Conservation (phyloP, 345 rosid species). For the Camelina sativa region DNA sequence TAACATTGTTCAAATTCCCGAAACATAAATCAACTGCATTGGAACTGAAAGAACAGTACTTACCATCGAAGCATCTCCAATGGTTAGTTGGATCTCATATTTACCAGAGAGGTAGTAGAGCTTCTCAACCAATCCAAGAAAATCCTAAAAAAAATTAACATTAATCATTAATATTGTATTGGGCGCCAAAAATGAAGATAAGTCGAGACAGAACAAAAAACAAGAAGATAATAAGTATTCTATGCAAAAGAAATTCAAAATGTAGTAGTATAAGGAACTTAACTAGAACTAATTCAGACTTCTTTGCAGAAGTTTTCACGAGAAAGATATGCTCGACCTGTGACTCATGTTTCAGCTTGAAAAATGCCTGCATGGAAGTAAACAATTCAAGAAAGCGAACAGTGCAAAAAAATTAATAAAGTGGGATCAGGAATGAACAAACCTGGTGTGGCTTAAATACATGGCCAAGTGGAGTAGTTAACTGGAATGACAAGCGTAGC, state of each 20-base stretch:
- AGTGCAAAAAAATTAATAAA: neutral
- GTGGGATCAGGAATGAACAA: conserved; percentile 22
- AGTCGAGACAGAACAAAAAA: too few relatives aligned
- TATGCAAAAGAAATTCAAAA: neutral
- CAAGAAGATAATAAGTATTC: neutral
- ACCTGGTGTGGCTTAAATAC: conserved; percentile 98
- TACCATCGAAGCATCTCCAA: conserved; percentile 97
- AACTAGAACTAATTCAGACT: conserved; percentile 83
- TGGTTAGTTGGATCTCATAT: conserved; percentile 82
- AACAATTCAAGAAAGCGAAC: conserved; percentile 39
- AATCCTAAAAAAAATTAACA: conserved; percentile 60
- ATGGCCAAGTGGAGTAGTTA: conserved; percentile 69
- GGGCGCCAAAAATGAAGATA: neutral
- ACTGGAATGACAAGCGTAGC: conserved; percentile 71
- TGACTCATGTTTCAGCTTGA: conserved; percentile 85
- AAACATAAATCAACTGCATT: neutral
- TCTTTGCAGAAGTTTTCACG: conserved; percentile 72
- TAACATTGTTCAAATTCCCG: conserved; percentile 15
- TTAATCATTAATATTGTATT: conserved; percentile 17
- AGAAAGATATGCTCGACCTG: conserved; percentile 86
- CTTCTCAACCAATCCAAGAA: conserved; percentile 92
- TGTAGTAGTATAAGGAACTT: conserved; percentile 45
- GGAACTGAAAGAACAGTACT: conserved; percentile 36
- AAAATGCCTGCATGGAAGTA: conserved; percentile 73
- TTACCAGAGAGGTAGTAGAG: conserved; percentile 89